phyloP scores from a whole-genome alignment of 805 yeast species.

The Ogataea pilisensis region DNA sequence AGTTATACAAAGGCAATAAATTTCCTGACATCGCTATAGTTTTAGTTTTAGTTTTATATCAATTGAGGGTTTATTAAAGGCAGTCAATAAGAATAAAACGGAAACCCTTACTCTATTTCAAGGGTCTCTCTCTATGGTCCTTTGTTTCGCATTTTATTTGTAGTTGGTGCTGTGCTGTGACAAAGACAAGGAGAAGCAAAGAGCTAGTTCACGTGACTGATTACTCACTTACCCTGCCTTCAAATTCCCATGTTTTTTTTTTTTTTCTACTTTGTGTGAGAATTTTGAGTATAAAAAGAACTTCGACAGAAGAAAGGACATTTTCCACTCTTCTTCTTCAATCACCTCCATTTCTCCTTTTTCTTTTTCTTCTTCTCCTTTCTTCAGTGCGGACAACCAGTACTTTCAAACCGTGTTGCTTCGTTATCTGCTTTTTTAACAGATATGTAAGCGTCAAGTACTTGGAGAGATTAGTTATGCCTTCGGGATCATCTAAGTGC shows the following conservation, averaged over 20 bases:
- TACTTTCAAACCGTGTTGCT: slow-evolving; percentile 71
- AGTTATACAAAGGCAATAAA: slow-evolving; percentile 15
- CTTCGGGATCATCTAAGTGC: slow-evolving; percentile 62
- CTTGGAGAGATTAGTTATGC: slow-evolving; percentile 54
- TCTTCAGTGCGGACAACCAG: slow-evolving; percentile 71
- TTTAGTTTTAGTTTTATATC: too few relatives aligned
- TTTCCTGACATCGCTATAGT: slow-evolving; percentile 11
- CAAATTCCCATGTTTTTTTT: neutral
- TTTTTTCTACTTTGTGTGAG: too few relatives aligned
- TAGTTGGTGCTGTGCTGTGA: too few relatives aligned
- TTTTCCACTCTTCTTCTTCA: neutral
- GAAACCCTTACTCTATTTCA: too few relatives aligned
- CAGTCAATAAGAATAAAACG: too few relatives aligned
- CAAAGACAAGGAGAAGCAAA: too few relatives aligned
- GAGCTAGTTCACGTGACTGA: neutral
- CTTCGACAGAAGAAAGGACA: neutral
- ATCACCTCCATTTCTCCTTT: neutral
- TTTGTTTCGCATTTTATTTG: too few relatives aligned
- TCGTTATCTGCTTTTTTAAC: slow-evolving; percentile 34
- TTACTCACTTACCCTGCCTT: neutral
- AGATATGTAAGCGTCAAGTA: slow-evolving; percentile 62
- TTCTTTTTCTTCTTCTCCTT: slow-evolving; percentile 17
- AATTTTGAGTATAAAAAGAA: too few relatives aligned
- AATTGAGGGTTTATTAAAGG: too few relatives aligned
- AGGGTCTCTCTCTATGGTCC: too few relatives aligned